Evolutionary conservation across 805 yeast genomes (phyloP), one percentile per base, ranked within the genome.

Genomic region (Priceomyces carsonii): DNA sequence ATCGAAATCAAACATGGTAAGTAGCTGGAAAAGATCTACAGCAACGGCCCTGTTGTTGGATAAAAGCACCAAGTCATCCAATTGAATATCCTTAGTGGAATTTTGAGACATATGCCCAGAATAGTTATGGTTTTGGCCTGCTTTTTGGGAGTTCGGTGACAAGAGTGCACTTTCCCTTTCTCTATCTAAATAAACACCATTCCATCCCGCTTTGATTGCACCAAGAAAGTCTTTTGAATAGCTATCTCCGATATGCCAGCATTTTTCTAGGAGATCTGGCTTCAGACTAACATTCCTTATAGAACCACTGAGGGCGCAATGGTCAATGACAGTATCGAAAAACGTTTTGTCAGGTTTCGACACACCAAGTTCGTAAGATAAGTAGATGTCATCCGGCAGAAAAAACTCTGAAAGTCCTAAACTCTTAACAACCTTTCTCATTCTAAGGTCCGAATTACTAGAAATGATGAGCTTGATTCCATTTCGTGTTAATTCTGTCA

Each of bases 201-300:
- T 77, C 77, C 87, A 75, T 0, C 89, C 89, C 1, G 81, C 69
- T 17, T 56, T 53, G 12, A 61, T 53, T 0, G 81, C 66, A 3
- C 80, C 83, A 9, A 61, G 48, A 36, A 74, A 62, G 51, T 83
- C 91, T 33, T 77, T 75, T 6, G 57, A 57, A 23, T 66, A 53
- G 43, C 74, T 78, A 50, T 83, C 90, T 0, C 91, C 91, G 31
- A 82, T 59, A 51, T 83, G 91, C 85, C 85, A 82, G 32, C 48
- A 46, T 12, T 44, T 50, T 17, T 48, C 50, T 13, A 59, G 36
- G 18, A 23, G 28, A 12, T 24, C 20, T 35, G 36, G 4, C 43
- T 36, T 22, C 17, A 16, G 14, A 7, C 15, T 29, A 17, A 19
- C 19, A 25, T 21, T 20, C 3, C 8, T n/a, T 4, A 25, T 17